Evolutionary conservation across 306 rosid species (phyloP), one percentile per base, ranked within the genome.

Genomic region (Sophora flavescens): DNA sequence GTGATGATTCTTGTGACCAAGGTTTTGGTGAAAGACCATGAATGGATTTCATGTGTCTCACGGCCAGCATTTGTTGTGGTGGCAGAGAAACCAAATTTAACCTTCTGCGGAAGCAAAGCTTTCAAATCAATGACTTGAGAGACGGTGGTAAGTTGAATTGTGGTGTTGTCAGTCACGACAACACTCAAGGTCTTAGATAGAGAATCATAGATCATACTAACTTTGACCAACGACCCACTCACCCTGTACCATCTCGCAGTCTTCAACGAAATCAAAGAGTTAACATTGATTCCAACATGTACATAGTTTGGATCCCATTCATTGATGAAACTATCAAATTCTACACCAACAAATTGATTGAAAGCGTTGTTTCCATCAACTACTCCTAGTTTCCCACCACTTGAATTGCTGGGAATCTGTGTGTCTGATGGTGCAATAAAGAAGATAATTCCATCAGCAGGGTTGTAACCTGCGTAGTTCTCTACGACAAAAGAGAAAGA

Each of bases 271-370:
- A 45, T 44, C 3, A 66, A 2, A 44, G 72, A 66, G 72, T 66
- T 66, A 11, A 66, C 72, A 45, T 66, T 15, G 5, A 65, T 39
- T 63, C 72, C 72, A 44, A 66, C 6, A 13, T 66, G 72, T 5
- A 13, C 11, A 6, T 3, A 44, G 0, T 16, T 13, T 6, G 72
- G 72, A 47, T 66, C 72, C 56, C 57, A 44, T 0, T 2, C 6
- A 13, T 44, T 44, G 6, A 0, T 1, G 22, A 5, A 45, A 26
- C 18, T 22, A 6, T 66, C 72, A 44, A 66, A 66, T 3, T 66
- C 57, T 0, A 66, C 39, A 26, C 16, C 72, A 45, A 66, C 56
- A 13, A 66, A 44, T 45, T 12, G 72, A 13, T 66, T 66, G 12
- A 22, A 66, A 6, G 17, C 56, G 7, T 42, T 44, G 16, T 3